Base-by-base conservation (phyloP, 768 basidiomycete species). In the Mrakia hoshinonis region DNA sequence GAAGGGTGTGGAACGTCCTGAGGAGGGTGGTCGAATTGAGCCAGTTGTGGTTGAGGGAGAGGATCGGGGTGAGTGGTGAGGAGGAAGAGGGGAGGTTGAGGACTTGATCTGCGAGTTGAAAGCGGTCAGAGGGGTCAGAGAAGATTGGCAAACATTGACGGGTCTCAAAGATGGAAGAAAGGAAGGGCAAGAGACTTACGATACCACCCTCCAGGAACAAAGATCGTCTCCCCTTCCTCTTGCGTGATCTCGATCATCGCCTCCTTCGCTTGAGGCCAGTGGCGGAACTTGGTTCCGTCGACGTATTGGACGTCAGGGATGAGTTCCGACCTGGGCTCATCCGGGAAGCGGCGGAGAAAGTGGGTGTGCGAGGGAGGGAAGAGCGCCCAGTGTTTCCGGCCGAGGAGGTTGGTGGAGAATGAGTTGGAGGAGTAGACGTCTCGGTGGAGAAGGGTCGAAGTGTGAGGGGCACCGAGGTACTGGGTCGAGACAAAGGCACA, bases 31-130 rank as follows among this genome's bases (percentile, higher is more conserved):
- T 67, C 5, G 65, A 61, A 65, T 72, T 72, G 65, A 55, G 49
- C 70, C 70, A 72, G 71, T 80, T 80, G 74, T 80, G 80, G 67
- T 80, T 80, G 76, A 80, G 77, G 1, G 80, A 80, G 39, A 80
- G 79, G 64, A 79, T 55, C 0, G 51, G 38, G 4, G 31, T 4
- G 15, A 2, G 20, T n/a, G 47, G 10, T 0, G n/a, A 26, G 51
- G 20, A 24, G 1, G 43, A 10, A 15, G 51, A 31, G 1, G 63
- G 9, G 43, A 71, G 39, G 39, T 71, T 71, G 43, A 54, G 51
- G 24, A 65, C 63, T 31, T 66, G 64, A 26, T 65, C 64, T 66
- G n/a, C n/a, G n/a, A 38, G 2, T 5, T 2, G 11, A 51, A 5
- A 78, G 77, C 11, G 39, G 55, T 63, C 15, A 58, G 39, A 67